Evolutionary conservation across 1,284 basidiomycete genomes (phyloP), one percentile per base, ranked within the genome.

Genomic region (Trichosporon faecale): DNA sequence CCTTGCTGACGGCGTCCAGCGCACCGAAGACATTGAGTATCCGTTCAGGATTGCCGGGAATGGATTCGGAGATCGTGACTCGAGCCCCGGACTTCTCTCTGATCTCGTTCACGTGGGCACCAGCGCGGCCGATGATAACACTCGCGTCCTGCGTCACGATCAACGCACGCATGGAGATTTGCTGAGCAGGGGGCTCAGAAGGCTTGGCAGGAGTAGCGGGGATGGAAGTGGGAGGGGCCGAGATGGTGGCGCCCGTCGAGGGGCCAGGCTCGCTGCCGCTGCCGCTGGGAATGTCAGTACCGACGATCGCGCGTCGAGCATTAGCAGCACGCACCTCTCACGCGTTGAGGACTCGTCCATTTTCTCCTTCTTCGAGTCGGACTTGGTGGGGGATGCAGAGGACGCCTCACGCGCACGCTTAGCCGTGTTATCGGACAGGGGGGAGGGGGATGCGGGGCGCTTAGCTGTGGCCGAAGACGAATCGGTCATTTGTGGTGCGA

Each of bases 131-230:
- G 79, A 99, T 99, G 85, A 99, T 99, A 84, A 99, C 95, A 70
- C 94, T 96, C 18, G 97, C 97, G 83, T 99, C 97, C 85, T 98
- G 95, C 11, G 97, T 99, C 76, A 99, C 95, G 79, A 99, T 99
- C 79, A 99, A 86, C 84, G 92, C 94, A 66, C 94, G 90, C 92
- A 96, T 94, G 76, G 94, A 91, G 74, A 96, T 96, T 68, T 84
- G 83, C 73, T 81, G 80, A n/a, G 79, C 70, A 61, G 57, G 57
- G 29, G 57, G 57, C 66, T 80, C 80, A 14, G 65, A 68, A 31
- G 76, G 74, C 70, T 79, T 76, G 67, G 75, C 77, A 3, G 81
- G 81, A 27, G 77, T 75, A 14, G 77, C 66, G 31, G 78, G 78
- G 69, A 78, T 70, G 18, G 76, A 75, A 27, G 76, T 70, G 21